A percentile compares a stretch with the other conserved stretches of the same genome.
These are phyloP conservation scores for Vaccinium myrtillus DNA, from an alignment of 148 eudicot species.

Conservation along the genomic window DNA sequence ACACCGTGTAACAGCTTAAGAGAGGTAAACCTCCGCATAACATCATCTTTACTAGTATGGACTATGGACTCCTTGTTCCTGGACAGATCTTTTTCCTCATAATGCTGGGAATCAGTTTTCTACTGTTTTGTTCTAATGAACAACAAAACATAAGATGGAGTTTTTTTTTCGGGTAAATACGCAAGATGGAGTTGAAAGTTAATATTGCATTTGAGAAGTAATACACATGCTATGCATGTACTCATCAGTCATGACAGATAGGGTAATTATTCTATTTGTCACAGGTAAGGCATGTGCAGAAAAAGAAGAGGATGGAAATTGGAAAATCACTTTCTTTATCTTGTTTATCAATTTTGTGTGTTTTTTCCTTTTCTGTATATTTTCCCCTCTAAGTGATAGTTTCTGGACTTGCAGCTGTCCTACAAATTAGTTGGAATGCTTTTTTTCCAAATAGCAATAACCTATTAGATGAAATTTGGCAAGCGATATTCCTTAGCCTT, in stretches of 20 bases:
- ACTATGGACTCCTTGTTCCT: background rate
- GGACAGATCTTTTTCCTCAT: background rate
- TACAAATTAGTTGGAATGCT: background rate
- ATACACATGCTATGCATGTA: background rate
- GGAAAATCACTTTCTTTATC: background rate
- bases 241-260: background rate
- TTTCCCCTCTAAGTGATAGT: background rate
- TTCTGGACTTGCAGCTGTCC: background rate
- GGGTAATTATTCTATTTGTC: background rate
- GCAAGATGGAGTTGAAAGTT: background rate
- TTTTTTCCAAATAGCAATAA: background rate
- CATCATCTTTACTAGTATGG: background rate
- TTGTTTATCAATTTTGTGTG: background rate
- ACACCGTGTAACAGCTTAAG: too few species aligned
- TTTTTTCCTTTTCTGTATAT: background rate
- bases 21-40: background rate
- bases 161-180: background rate
- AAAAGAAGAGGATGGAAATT: too few species aligned
- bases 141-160: background rate
- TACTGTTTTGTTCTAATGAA: background rate
- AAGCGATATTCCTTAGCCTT: background rate
- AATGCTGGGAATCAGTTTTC: background rate
- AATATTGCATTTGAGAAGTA: background rate
- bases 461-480: background rate
- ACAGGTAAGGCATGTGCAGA: background rate